Base-by-base conservation (phyloP, 306 rosid genomes). In the Cyamopsis tetragonoloba region DNA sequence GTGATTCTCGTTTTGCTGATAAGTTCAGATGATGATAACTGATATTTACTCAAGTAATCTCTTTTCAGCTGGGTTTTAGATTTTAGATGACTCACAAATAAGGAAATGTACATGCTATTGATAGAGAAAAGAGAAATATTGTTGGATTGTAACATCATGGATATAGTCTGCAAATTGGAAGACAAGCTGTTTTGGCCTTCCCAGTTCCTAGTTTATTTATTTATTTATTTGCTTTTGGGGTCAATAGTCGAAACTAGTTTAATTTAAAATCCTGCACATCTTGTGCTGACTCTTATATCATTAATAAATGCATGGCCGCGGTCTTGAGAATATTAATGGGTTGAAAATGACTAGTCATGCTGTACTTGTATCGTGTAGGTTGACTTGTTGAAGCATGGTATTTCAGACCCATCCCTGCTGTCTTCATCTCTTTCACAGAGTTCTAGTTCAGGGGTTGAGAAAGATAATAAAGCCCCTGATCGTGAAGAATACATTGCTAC, bases 301-400 rank as follows among this genome's bases (percentile, higher is more conserved):
- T 74, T 18, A 10, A 53, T 50, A 23, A 44, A 14, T 15, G n/a
- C 22, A 18, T 14, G 4, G n/a, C n/a, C n/a, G n/a, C n/a, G n/a
- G n/a, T n/a, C n/a, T 54, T 14, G 26, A 38, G 55, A 35, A 35
- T 27, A 38, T 37, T 53, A 49, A 43, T 39, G 23, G 15, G 32
- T 57, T 53, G 27, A 8, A 39, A 39, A 24, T 60, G 56, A 37
- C 26, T 7, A 13, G 39, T 34, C 14, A 12, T 53, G 17, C 49
- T 56, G 15, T 47, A 23, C 38, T 39, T 50, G 26, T 41, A 27
- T 67, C 47, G 8, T 79, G 79, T 80, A 92, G 98, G 95, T 87
- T 61, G 98, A 92, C 74, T 57, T 89, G 75, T 72, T 92, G 87
- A 92, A 92, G 71, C 98, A 92, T 55, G 92, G 87, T 73, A 85